Conservation (phyloP, 1,139 yeast species). For the Debaryomyces coudertii region DNA sequence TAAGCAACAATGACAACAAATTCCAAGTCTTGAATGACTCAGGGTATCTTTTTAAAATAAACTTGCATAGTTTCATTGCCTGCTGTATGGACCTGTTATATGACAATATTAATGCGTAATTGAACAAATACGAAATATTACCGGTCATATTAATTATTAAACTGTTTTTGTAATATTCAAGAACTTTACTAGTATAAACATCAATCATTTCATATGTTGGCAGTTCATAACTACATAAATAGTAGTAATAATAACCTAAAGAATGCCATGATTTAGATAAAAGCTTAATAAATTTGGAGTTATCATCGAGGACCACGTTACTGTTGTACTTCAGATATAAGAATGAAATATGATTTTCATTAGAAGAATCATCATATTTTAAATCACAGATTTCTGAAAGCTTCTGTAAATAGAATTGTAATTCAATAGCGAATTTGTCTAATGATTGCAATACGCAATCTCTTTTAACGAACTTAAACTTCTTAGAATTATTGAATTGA, state of each 20-base stretch:
- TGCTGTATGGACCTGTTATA: constrained; percentile 29
- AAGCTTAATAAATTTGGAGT: constrained; percentile 33
- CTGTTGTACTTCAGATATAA: constrained; percentile 42
- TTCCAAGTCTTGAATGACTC: constrained; percentile 53
- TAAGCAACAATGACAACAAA: constrained; percentile 37
- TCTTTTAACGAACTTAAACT: constrained; percentile 32
- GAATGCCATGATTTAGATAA: constrained; percentile 45
- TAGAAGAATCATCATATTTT: constrained; percentile 27
- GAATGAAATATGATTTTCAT: constrained; percentile 35
- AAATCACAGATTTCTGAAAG: constrained; percentile 31
- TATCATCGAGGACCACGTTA: constrained; percentile 34
- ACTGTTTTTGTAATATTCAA: constrained; percentile 37
- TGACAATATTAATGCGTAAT: constrained; percentile 43
- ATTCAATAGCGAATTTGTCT: constrained; percentile 21
- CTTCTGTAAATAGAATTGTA: constrained; percentile 28
- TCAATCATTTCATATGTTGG: constrained; percentile 27
- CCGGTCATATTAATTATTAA: constrained; percentile 47
- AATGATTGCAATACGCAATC: constrained; percentile 29
- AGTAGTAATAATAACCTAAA: constrained; percentile 39
- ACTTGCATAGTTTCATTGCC: constrained; percentile 45
- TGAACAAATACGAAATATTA: constrained; percentile 32
- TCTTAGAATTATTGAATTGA: constrained; percentile 17
- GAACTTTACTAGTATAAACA: constrained; percentile 21
- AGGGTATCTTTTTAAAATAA: constrained; percentile 46
- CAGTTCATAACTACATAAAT: constrained; percentile 32